Evolutionary conservation across 1,139 yeast genomes (phyloP).

Genomic region (Debaryomyces nepalensis): DNA sequence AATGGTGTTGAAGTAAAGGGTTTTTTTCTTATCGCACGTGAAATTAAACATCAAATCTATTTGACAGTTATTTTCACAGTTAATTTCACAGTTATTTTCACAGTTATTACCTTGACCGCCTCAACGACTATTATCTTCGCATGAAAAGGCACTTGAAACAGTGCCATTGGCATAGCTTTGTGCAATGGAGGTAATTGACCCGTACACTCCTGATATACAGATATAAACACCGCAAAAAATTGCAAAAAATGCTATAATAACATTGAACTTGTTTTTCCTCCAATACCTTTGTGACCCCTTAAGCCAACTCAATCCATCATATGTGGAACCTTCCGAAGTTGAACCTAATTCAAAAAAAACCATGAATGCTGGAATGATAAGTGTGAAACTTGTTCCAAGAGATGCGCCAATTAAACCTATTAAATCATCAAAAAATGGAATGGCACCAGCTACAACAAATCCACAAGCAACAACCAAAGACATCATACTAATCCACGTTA

Average conservation of each 20-base stretch:
- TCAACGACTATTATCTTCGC: constrained; percentile 16
- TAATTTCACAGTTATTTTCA: no score
- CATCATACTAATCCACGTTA: constrained; percentile 18
- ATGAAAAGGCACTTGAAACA: constrained; percentile 16
- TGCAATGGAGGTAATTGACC: constrained; percentile 16
- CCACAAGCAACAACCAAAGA: constrained; percentile 16
- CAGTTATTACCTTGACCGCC: no score
- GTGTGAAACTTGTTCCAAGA: constrained; percentile 17
- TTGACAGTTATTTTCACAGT: no score
- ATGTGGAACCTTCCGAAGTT: neutral
- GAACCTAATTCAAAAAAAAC: constrained; percentile 15
- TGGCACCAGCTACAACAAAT: constrained; percentile 19
- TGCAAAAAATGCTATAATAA: constrained; percentile 2
- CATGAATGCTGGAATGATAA: constrained; percentile 19
- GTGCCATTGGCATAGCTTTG: constrained; percentile 15
- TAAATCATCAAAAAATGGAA: constrained; percentile 20
- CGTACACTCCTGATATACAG: constrained; percentile 16
- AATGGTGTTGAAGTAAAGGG: no score
- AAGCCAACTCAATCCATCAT: constrained; percentile 5
- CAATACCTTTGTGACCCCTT: constrained; percentile 3
- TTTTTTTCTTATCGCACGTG: no score
- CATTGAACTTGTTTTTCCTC: constrained; percentile 2
- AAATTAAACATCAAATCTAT: no score
- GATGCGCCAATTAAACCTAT: constrained; percentile 14
- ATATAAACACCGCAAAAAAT: constrained; percentile 14